Percentiles rank a stretch among this genome's conserved stretches.
phyloP scores from a whole-genome alignment of 179 eudicot genomes.

The Drosera spatulata region DNA sequence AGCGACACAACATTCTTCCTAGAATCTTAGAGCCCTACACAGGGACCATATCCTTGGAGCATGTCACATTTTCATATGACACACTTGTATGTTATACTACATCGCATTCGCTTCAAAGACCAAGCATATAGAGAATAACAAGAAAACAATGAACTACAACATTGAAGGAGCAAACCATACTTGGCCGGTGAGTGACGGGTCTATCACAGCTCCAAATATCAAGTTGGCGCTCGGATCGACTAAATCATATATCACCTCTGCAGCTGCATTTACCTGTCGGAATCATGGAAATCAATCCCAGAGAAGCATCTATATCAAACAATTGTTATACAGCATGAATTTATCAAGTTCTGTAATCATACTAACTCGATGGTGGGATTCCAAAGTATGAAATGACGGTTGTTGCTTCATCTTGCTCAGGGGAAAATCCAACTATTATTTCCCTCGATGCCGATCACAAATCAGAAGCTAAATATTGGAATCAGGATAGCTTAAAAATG shows the following conservation, averaged over 20 bases:
- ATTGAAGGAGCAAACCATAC: constrained; percentile 19
- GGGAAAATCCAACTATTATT: too few relatives aligned
- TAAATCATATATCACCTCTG: constrained; percentile 94
- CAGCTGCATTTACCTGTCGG: constrained; percentile 91
- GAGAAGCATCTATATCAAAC: neutral
- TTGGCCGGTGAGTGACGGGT: constrained; percentile 83
- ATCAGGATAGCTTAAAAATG: too few relatives aligned
- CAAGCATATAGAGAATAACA: neutral
- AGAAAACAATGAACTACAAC: neutral
- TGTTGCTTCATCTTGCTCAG: too few relatives aligned
- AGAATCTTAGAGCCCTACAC: too few relatives aligned
- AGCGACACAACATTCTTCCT: neutral
- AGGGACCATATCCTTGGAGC: too few relatives aligned
- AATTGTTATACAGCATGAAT: neutral
- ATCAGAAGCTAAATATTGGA: too few relatives aligned
- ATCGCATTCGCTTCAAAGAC: neutral
- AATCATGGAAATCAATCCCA: neutral
- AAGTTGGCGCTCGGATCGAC: constrained; percentile 97
- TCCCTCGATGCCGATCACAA: too few relatives aligned
- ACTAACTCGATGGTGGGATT: too few relatives aligned
- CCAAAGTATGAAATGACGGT: too few relatives aligned
- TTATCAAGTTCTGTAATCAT: neutral
- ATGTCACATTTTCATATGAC: too few relatives aligned
- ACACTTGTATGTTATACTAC: neutral
- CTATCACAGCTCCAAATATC: constrained; percentile 96